These are phyloP conservation scores for Acer campestre DNA, from an alignment of 345 rosid species.

Conservation along the genomic window DNA sequence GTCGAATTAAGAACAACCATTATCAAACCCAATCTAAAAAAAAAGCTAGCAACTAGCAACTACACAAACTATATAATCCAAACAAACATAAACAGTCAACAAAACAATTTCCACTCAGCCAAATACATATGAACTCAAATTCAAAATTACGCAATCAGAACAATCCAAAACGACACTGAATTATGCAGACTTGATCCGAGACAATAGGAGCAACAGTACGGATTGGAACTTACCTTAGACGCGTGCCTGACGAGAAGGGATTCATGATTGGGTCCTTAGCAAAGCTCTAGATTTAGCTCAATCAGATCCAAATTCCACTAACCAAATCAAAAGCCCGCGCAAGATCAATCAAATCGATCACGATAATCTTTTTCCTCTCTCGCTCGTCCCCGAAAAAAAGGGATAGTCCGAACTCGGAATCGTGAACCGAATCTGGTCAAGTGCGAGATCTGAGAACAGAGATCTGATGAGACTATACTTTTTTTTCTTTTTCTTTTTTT, in stretches of 20 bases:
- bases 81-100: not conserved
- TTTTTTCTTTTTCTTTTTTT: no score
- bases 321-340: slow-evolving; percentile 18
- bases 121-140: not conserved
- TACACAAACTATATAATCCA: slow-evolving; percentile 9
- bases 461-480: not conserved
- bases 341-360: slow-evolving; percentile 10
- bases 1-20: not conserved
- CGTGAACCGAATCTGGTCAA: slow-evolving; percentile 37
- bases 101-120: no score
- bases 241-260: slow-evolving; percentile 97
- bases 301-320: slow-evolving; percentile 36
- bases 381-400: not conserved
- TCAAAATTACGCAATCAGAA: not conserved
- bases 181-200: slow-evolving; percentile 13
- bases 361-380: not conserved
- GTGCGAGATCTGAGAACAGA: slow-evolving; percentile 32
- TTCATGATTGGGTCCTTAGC: slow-evolving; percentile 75
- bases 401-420: slow-evolving; percentile 25
- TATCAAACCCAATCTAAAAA: not conserved
- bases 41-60: slow-evolving; percentile 5
- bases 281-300: slow-evolving; percentile 23
- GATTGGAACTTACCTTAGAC: slow-evolving; percentile 67
- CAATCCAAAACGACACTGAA: slow-evolving; percentile 3
- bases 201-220: slow-evolving; percentile 1